Conservation (phyloP, 768 basidiomycete genomes). For the Glaciozyma antarctica region DNA sequence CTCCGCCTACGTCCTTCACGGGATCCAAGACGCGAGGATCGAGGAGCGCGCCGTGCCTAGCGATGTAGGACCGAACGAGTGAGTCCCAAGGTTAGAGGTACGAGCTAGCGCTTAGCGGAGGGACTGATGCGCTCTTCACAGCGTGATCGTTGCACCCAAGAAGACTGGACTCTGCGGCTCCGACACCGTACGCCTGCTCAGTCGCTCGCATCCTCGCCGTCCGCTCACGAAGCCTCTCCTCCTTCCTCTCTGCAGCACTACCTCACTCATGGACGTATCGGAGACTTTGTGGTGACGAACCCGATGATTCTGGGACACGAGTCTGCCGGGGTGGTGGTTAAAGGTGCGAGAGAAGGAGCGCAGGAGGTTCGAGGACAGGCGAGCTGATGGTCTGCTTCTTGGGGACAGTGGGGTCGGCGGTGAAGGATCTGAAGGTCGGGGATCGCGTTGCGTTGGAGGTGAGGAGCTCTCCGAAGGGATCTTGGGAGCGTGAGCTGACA, state of each 20-base stretch:
- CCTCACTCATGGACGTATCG: slow-evolving; percentile 62
- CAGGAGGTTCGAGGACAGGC: neutral
- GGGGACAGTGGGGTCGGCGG: slow-evolving; percentile 58
- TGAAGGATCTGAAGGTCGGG: slow-evolving; percentile 66
- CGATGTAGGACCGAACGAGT: slow-evolving; percentile 43
- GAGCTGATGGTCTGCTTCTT: neutral
- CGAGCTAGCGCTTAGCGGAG: neutral
- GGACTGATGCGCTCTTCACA: slow-evolving; percentile 36
- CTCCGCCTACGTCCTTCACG: slow-evolving; percentile 59
- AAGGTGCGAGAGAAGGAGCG: slow-evolving; percentile 44
- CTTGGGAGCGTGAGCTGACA: neutral
- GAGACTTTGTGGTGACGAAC: slow-evolving; percentile 62
- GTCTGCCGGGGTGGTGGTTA: slow-evolving; percentile 44
- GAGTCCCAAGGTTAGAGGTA: neutral
- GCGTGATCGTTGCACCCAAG: slow-evolving; percentile 81
- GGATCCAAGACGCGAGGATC: slow-evolving; percentile 58
- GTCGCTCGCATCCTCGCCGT: neutral
- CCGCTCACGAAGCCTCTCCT: neutral
- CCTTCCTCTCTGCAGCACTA: slow-evolving; percentile 46
- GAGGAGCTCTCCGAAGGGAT: slow-evolving; percentile 41
- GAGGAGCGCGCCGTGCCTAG: slow-evolving; percentile 68
- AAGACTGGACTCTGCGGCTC: slow-evolving; percentile 59
- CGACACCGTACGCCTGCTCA: neutral
- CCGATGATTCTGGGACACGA: slow-evolving; percentile 92
- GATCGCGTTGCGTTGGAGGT: slow-evolving; percentile 89